Conservation (phyloP, 1,284 basidiomycete genomes). For the Apiotrichum gamsii region DNA sequence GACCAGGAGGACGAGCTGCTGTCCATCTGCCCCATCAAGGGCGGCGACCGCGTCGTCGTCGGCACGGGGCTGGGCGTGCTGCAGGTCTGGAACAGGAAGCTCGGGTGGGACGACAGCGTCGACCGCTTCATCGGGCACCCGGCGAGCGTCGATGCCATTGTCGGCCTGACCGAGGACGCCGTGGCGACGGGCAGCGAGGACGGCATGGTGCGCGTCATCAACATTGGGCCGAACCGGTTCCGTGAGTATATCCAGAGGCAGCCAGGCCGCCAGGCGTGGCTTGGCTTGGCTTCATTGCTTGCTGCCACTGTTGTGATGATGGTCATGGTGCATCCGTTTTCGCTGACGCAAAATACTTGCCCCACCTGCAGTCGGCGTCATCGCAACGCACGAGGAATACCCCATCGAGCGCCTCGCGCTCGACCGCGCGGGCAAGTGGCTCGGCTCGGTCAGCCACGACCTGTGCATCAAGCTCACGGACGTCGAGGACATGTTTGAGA, state of each 20-base stretch:
- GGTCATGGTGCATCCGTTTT: no score
- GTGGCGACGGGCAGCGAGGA: constrained; percentile 90
- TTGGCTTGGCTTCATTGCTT: no score
- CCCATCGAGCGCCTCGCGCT: constrained; percentile 78
- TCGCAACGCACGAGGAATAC: constrained; percentile 83
- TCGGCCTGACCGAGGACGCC: constrained; percentile 59
- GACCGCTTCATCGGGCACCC: constrained; percentile 89
- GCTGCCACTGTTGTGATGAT: no score
- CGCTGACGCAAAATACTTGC: no score
- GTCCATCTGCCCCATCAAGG: constrained; percentile 74
- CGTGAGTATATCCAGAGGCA: constrained; percentile 29
- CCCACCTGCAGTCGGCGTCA: constrained; percentile 59
- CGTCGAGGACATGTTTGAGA: constrained; percentile 59
- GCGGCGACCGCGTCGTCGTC: constrained; percentile 73
- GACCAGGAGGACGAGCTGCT: constrained; percentile 95
- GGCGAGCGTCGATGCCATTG: constrained; percentile 76
- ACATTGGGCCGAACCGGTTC: constrained; percentile 82
- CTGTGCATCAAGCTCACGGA: constrained; percentile 79
- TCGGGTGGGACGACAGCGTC: constrained; percentile 78
- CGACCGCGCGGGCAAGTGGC: constrained; percentile 62
- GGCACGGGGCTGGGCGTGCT: constrained; percentile 89
- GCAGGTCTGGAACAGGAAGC: constrained; percentile 77
- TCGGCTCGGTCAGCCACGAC: constrained; percentile 91
- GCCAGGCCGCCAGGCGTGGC: no score
- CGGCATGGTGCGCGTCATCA: constrained; percentile 80